Conservation (phyloP, 441 rosid species). For the Adansonia gregorii region DNA sequence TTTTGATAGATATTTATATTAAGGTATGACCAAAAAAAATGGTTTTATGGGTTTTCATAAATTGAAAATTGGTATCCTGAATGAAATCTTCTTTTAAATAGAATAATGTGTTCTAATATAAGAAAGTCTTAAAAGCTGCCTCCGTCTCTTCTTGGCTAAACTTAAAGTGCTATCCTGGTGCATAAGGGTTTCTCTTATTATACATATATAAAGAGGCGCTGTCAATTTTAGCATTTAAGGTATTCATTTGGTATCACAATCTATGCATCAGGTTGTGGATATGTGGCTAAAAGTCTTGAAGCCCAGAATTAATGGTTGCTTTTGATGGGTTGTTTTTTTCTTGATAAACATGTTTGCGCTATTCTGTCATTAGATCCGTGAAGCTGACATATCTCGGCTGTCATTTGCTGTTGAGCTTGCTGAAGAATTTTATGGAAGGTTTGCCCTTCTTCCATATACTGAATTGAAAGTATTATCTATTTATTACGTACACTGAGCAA, state of each 20-base stretch:
- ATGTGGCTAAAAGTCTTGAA: constrained; percentile 17
- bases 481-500: constrained; percentile 9
- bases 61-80: constrained; percentile 18
- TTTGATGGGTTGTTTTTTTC: constrained; percentile 26
- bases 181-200: background rate
- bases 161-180: background rate
- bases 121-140: background rate
- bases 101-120: background rate
- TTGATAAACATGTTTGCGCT: constrained; percentile 28
- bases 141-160: background rate
- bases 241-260: background rate
- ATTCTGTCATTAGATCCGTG: constrained; percentile 70
- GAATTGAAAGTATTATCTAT: constrained; percentile 23
- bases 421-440: constrained; percentile 99
- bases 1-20: background rate
- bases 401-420: constrained; percentile 99
- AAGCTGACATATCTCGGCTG: constrained; percentile 96
- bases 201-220: background rate
- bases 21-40: background rate
- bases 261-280: constrained; percentile 10
- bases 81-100: constrained; percentile 7
- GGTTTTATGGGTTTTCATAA: background rate
- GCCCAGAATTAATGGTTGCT: constrained; percentile 16
- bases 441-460: constrained; percentile 36
- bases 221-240: constrained; percentile 20